Base-by-base conservation (phyloP, 2,329 filamentous ascomycete genomes). In the Aureobasidium mangrovei region DNA sequence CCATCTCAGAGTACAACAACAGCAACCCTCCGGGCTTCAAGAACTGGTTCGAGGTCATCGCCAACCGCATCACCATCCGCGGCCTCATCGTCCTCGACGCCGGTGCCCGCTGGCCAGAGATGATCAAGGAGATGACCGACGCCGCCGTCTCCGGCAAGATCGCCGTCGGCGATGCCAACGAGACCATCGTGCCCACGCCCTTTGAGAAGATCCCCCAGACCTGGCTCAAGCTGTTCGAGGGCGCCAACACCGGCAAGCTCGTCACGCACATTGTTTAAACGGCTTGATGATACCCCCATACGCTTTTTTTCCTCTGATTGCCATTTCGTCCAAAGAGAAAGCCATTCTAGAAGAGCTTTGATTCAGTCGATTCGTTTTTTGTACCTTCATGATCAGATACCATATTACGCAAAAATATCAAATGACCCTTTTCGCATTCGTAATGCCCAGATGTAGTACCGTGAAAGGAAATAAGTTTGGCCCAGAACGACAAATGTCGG, bases 1-100 rank as follows among this genome's bases (percentile, higher is more conserved):
- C 62, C 5, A 88, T 89, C 70, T 82, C 78, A 64, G 78, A 83
- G 66, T 88, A 88, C 69, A 88, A 88, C 67, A 67, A 74, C 5
- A 73, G 62, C 26, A 65, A 58, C 4, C 62, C 62, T 5, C 60
- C 60, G 3, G 67, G 66, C 10, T 54, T 68, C 27, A 67, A 67
- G 60, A 68, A 67, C 60, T 69, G 65, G 65, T 66, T 67, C 58
- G 65, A 68, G 55, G 59, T 69, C 35, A 63, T 69, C 32, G 61
- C 56, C 42, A 67, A 66, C 62, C 59, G 65, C 4, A 44, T 69
- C 8, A 60, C 63, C 55, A 63, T 66, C 56, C 60, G 62, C 41
- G 66, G 67, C 1, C 66, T 68, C 58, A 68, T 69, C 51, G 63
- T 67, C n/a, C 44, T 67, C 38, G 67, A 69, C 45, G 56, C 46